Conservation (phyloP, 2,329 filamentous ascomycete genomes). For the Aspergillus unguis region DNA sequence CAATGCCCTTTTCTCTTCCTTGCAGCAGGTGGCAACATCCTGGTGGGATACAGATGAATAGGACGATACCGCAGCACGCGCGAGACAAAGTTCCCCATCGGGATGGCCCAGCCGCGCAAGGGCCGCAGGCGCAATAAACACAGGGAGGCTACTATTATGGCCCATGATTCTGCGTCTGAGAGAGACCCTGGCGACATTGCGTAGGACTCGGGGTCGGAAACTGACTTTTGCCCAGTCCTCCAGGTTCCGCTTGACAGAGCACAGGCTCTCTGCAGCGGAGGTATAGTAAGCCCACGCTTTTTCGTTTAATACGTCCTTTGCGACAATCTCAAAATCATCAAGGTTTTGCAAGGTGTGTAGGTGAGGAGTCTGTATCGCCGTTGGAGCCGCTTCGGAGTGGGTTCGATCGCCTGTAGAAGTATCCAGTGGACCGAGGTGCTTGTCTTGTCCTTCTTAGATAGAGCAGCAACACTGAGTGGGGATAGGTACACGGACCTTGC, state of each 20-base stretch:
- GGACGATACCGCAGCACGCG: not conserved
- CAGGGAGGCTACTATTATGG: not conserved
- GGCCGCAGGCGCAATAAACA: slow-evolving; percentile 2
- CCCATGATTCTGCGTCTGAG: not conserved
- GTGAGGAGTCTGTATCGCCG: not conserved
- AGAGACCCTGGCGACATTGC: not conserved
- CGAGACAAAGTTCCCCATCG: not conserved
- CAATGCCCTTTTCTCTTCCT: not conserved
- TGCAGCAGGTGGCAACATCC: not conserved
- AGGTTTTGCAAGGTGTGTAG: not conserved
- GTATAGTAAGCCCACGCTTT: slow-evolving; percentile 64
- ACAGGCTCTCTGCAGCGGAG: slow-evolving; percentile 50
- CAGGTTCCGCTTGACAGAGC: slow-evolving; percentile 45
- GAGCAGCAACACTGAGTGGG: not conserved
- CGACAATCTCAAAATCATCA: slow-evolving; percentile 32
- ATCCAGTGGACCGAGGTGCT: not conserved
- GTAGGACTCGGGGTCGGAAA: slow-evolving; percentile 1
- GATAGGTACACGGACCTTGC: not conserved
- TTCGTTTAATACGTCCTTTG: slow-evolving; percentile 53
- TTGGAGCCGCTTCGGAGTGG: too few relatives aligned
- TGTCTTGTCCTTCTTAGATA: not conserved
- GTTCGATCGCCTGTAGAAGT: too few relatives aligned
- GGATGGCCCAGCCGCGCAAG: slow-evolving; percentile 2
- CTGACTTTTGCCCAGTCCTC: not conserved
- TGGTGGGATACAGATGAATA: not conserved